These are phyloP conservation scores for Candida multigemmis DNA, from an alignment of 805 yeast genomes.

Conservation along the genomic window DNA sequence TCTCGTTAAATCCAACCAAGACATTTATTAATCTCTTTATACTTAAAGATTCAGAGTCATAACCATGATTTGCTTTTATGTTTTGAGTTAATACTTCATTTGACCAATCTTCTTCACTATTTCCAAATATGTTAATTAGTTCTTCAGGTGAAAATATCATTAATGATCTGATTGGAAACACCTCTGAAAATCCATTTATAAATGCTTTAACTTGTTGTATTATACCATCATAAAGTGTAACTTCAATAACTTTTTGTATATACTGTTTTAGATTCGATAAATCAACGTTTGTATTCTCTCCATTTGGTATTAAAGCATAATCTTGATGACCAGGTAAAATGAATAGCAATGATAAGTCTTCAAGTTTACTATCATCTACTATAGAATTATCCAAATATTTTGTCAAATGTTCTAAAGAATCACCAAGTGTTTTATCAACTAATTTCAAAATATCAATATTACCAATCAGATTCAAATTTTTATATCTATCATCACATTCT, in stretches of 20 bases:
- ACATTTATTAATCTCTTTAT: conserved; percentile 55
- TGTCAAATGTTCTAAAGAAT: conserved; percentile 45
- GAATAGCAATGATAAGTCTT: conserved; percentile 53
- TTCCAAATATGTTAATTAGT: conserved; percentile 63
- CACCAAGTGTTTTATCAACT: conserved; percentile 53
- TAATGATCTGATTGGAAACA: conserved; percentile 71
- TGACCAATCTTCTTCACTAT: conserved; percentile 83
- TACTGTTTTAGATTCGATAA: conserved; percentile 49
- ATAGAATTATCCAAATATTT: conserved; percentile 24
- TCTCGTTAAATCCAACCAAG: conserved; percentile 42
- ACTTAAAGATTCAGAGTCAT: conserved; percentile 55
- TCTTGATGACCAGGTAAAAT: conserved; percentile 70
- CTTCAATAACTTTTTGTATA: conserved; percentile 46
- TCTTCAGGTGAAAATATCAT: conserved; percentile 69
- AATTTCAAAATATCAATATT: conserved; percentile 29
- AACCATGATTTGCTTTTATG: conserved; percentile 87
- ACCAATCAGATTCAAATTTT: conserved; percentile 12
- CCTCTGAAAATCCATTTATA: conserved; percentile 71
- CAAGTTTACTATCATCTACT: conserved; percentile 34
- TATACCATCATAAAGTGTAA: conserved; percentile 57
- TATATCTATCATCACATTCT: conserved; percentile 6
- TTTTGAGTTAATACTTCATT: conserved; percentile 46
- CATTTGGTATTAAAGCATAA: conserved; percentile 49
- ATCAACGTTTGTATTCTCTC: conserved; percentile 41
- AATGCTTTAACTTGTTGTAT: conserved; percentile 57